phyloP scores from a whole-genome alignment of 768 basidiomycete genomes.

The Suillus subaureus region DNA sequence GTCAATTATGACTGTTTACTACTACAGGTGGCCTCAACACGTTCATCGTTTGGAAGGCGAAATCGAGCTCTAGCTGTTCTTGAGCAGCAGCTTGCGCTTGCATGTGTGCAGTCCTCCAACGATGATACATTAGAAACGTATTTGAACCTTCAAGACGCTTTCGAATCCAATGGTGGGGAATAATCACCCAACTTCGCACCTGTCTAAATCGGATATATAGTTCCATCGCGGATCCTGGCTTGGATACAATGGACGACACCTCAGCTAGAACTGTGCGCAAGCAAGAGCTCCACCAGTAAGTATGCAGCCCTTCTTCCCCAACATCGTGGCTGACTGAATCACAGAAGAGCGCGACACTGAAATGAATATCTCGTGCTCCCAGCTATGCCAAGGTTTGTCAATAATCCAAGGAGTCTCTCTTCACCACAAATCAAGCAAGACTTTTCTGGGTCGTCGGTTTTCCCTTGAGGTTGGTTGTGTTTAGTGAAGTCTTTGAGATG shows the following conservation, averaged over 20 bases:
- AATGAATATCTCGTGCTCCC: slow-evolving; percentile 47
- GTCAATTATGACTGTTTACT: slow-evolving; percentile 15
- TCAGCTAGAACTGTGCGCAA: slow-evolving; percentile 51
- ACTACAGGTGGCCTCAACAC: slow-evolving; percentile 63
- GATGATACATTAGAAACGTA: slow-evolving; percentile 54
- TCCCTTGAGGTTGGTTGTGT: slow-evolving; percentile 62
- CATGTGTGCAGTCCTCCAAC: slow-evolving; percentile 46
- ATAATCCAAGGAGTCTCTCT: slow-evolving; percentile 79
- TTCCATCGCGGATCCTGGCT: slow-evolving; percentile 63
- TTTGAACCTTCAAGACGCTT: slow-evolving; percentile 70
- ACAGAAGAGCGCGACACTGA: slow-evolving; percentile 51
- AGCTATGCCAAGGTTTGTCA: slow-evolving; percentile 60
- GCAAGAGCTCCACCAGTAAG: slow-evolving; percentile 47
- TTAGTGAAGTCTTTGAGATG: neutral
- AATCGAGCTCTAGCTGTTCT: slow-evolving; percentile 56
- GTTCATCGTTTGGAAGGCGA: slow-evolving; percentile 53
- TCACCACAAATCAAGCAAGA: slow-evolving; percentile 68
- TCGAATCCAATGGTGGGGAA: slow-evolving; percentile 78
- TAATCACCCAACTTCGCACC: slow-evolving; percentile 3
- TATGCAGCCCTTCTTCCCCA: slow-evolving; percentile 14
- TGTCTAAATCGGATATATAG: slow-evolving; percentile 39
- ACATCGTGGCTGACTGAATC: slow-evolving; percentile 10
- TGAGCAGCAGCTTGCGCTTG: slow-evolving; percentile 55
- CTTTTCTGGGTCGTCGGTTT: slow-evolving; percentile 66
- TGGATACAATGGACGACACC: slow-evolving; percentile 60